Evolutionary conservation across 495 filamentous ascomycete species (phyloP).

Genomic region (Penicillium turbatum): DNA sequence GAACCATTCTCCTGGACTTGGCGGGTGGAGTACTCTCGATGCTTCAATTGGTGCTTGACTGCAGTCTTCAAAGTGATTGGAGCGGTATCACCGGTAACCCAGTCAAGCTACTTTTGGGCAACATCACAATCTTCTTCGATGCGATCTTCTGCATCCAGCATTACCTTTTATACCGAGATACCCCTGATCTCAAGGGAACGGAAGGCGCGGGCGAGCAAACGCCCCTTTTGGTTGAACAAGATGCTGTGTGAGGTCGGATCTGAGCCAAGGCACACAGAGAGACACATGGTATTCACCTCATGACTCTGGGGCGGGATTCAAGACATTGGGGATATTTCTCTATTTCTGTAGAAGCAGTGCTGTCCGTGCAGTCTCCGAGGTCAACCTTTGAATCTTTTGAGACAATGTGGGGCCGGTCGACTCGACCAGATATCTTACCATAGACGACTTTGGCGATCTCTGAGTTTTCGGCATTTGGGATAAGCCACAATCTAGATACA

Average conservation of each 20-base stretch:
- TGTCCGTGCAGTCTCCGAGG: background rate
- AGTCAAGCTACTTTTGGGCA: slow-evolving; percentile 79
- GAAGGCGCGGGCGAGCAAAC: slow-evolving; percentile 18
- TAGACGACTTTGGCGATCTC: background rate
- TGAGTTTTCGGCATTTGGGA: background rate
- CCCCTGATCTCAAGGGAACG: slow-evolving; percentile 16
- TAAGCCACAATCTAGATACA: slow-evolving; percentile 1
- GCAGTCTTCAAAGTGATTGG: slow-evolving; percentile 80
- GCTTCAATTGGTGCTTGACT: slow-evolving; percentile 76
- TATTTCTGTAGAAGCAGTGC: slow-evolving; percentile 14
- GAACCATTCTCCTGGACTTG: slow-evolving; percentile 81
- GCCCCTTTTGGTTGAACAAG: slow-evolving; percentile 27
- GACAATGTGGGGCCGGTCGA: slow-evolving; percentile 13
- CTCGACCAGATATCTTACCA: background rate
- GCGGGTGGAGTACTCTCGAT: slow-evolving; percentile 78
- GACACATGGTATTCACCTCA: background rate
- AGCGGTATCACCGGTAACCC: slow-evolving; percentile 87
- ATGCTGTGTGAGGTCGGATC: background rate
- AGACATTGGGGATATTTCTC: slow-evolving; percentile 14
- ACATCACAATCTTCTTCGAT: slow-evolving; percentile 83
- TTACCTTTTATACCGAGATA: slow-evolving; percentile 65
- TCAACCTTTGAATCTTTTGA: slow-evolving; percentile 7
- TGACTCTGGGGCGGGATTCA: slow-evolving; percentile 9
- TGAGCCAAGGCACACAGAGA: background rate
- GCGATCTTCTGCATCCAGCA: slow-evolving; percentile 82